Percentiles rank a stretch among this genome's conserved stretches.
These are phyloP conservation scores for Teunomyces tritomae DNA, from an alignment of 805 yeast genomes.

Conservation along the genomic window DNA sequence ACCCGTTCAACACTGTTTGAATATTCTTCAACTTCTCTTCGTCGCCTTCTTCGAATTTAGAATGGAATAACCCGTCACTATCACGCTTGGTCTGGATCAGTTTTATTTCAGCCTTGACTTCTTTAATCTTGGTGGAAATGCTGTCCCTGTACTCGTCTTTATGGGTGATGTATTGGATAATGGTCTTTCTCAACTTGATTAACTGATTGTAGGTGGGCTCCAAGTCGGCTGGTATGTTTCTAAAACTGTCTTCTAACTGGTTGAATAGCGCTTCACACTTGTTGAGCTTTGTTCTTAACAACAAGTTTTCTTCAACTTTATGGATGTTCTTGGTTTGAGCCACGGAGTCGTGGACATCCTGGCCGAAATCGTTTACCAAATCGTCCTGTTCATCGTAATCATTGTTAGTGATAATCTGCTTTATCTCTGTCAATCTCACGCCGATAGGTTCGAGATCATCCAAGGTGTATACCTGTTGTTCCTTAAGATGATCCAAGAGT, in stretches of 20 bases:
- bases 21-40: constrained; percentile 20
- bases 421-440: constrained; percentile 68
- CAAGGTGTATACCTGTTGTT: constrained; percentile 76
- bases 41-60: constrained; percentile 14
- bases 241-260: constrained; percentile 51
- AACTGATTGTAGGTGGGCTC: constrained; percentile 53
- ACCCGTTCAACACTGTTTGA: constrained; percentile 61
- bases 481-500: constrained; percentile 76
- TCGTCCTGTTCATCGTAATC: constrained; percentile 13
- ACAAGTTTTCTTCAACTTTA: constrained; percentile 54
- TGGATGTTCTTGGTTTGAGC: constrained; percentile 18
- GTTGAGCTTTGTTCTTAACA: constrained; percentile 64
- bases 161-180: constrained; percentile 40
- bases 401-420: constrained; percentile 47
- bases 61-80: constrained; percentile 51
- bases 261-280: constrained; percentile 59
- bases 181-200: constrained; percentile 59
- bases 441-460: constrained; percentile 80
- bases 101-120: constrained; percentile 24
- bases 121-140: constrained; percentile 14
- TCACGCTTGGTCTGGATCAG: constrained; percentile 44
- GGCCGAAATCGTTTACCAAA: constrained; percentile 14
- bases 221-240: constrained; percentile 40
- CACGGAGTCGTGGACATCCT: constrained; percentile 5
- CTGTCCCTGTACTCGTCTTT: constrained; percentile 2